phyloP scores from a whole-genome alignment of 805 yeast genomes.

The Kluyveromyces aestuarii region DNA sequence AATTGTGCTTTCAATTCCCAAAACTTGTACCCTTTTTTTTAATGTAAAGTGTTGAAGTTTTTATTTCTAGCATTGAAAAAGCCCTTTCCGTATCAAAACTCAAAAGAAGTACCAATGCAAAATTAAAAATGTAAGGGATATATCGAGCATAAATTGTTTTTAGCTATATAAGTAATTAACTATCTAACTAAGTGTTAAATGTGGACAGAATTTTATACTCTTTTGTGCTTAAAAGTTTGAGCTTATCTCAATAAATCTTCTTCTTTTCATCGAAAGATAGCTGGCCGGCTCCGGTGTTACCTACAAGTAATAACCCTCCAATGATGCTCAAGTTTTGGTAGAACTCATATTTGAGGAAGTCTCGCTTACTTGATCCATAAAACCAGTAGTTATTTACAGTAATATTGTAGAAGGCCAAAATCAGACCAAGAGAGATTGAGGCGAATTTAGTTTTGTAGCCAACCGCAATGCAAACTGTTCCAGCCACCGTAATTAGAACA shows the following conservation, averaged over 20 bases:
- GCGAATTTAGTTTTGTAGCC: constrained; percentile 91
- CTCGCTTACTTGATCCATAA: constrained; percentile 61
- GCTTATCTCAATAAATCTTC: constrained; percentile 55
- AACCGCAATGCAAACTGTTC: constrained; percentile 70
- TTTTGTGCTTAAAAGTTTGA: no score
- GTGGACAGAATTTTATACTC: no score
- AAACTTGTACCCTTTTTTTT: no score
- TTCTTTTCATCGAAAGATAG: constrained; percentile 91
- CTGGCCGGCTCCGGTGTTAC: constrained; percentile 94
- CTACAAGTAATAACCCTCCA: constrained; percentile 86
- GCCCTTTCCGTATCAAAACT: no score
- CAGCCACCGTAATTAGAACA: constrained; percentile 57
- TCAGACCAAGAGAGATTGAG: constrained; percentile 58
- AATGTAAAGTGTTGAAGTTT: no score
- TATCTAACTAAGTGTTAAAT: no score
- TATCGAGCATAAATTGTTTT: no score
- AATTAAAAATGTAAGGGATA: no score
- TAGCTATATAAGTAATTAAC: no score
- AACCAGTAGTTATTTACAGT: constrained; percentile 86
- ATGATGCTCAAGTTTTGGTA: constrained; percentile 92
- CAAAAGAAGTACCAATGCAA: no score
- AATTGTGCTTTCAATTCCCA: no score
- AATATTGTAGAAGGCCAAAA: constrained; percentile 69
- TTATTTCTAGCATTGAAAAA: no score
- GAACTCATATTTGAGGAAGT: constrained; percentile 82